These are phyloP conservation scores for Aspergillus persii DNA, from an alignment of 2,329 filamentous ascomycete species.

Conservation along the genomic window DNA sequence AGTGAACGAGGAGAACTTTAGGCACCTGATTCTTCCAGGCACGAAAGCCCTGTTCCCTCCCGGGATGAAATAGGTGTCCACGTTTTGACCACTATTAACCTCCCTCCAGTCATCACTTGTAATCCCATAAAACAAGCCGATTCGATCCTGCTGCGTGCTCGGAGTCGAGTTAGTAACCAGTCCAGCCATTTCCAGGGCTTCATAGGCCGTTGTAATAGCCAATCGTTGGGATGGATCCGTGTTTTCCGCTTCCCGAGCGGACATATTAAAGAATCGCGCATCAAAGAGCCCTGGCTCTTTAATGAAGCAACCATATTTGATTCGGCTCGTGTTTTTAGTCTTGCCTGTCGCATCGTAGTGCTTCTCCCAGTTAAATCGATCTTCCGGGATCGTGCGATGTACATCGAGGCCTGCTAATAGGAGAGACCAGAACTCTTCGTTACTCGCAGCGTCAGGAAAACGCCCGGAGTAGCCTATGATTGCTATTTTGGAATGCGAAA, in stretches of 20 bases:
- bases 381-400: constrained; percentile 58
- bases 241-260: constrained; percentile 73
- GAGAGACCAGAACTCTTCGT: constrained; percentile 72
- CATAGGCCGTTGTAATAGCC: constrained; percentile 73
- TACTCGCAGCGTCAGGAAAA: constrained; percentile 70
- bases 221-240: constrained; percentile 80
- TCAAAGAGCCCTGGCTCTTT: constrained; percentile 76
- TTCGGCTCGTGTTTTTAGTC: constrained; percentile 72
- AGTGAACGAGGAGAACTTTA: constrained; percentile 12
- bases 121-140: constrained; percentile 73
- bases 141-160: constrained; percentile 62
- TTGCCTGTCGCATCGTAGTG: constrained; percentile 72
- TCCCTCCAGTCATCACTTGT: constrained; percentile 76
- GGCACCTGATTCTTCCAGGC: constrained; percentile 27
- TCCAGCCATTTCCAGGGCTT: constrained; percentile 77
- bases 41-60: constrained; percentile 56
- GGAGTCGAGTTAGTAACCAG: constrained; percentile 71
- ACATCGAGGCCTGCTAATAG: constrained; percentile 73
- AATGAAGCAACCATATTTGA: constrained; percentile 72
- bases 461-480: constrained; percentile 81
- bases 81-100: constrained; percentile 68
- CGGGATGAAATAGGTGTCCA: constrained; percentile 68
- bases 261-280: constrained; percentile 85
- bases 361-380: constrained; percentile 71
- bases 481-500: constrained; percentile 63